Base-by-base conservation (phyloP, 176 grass and related monocot genomes). In the Oryza meridionalis region DNA sequence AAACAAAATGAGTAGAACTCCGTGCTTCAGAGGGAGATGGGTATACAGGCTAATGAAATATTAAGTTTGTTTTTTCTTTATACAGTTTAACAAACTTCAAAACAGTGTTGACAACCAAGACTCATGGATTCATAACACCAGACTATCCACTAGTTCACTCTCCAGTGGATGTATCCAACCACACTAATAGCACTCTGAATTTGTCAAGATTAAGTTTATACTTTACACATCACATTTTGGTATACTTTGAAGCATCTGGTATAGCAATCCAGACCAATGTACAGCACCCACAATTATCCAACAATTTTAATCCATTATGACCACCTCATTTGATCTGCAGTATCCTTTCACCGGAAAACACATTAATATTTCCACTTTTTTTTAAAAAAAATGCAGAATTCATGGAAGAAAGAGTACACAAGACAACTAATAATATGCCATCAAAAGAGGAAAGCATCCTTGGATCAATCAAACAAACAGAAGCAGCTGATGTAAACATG, bases 151-250 rank as follows among this genome's bases (percentile, higher is more conserved):
- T 61, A 61, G 51, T n/a, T 61, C 15, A 22, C 21, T 62, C 19
- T 62, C 9, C 58, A 24, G 2, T 70, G 12, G 27, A 1, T 72
- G 44, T 19, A 74, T 75, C 17, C 40, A 71, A 67, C 67, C 27
- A 40, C 63, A 47, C 80, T 6, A 19, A 31, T 7, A 31, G n/a
- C 50, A 33, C 22, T 44, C 49, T 32, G 62, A 42, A 49, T 63
- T 19, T 38, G 61, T 49, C 12, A 85, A 70, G 14, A 47, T 49
- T 40, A 33, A 88, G 47, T 69, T 51, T 35, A 84, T 35, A 84
- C 11, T 32, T 3, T 70, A 11, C 53, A n/a, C 42, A 76, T 40
- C n/a, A 77, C 35, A 76, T 67, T 65, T 19, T 72, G 67, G 74
- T 42, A 35, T 33, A 37, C 66, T 51, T 5, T 45, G 51, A 69